Percentiles rank a stretch among this genome's conserved stretches.
Evolutionary conservation across 1,139 yeast species (phyloP).

Genomic region (Magnusiomyces tetraspermus): DNA sequence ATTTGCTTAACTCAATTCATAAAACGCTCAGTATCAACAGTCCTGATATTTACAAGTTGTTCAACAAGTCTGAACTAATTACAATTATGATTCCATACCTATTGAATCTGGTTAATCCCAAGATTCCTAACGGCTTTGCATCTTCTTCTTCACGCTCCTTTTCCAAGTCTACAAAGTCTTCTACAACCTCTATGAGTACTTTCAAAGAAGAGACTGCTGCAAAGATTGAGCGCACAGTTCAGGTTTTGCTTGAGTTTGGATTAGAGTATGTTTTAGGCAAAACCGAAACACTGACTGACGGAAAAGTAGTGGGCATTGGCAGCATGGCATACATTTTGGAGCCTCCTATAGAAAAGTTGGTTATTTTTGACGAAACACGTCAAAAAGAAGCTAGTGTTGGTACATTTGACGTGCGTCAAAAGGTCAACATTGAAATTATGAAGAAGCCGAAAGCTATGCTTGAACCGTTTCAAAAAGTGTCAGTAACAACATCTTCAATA

Average conservation of each 20-base stretch:
- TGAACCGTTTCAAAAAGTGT: constrained; percentile 1
- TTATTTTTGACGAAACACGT: constrained; percentile 21
- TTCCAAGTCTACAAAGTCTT: constrained; percentile 4
- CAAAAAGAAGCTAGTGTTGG: constrained; percentile 25
- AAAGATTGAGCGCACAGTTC: constrained; percentile 1
- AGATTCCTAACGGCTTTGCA: not conserved
- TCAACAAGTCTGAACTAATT: not conserved
- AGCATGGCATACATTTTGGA: constrained; percentile 21
- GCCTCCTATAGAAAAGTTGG: constrained; percentile 31
- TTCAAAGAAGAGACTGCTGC: not conserved
- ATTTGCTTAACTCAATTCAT: not conserved
- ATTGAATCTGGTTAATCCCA: not conserved
- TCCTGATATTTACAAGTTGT: not conserved
- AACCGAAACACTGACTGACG: constrained; percentile 1
- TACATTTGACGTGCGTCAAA: constrained; percentile 25
- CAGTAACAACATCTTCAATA: not conserved
- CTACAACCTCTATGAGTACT: not conserved
- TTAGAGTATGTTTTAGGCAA: constrained; percentile 6
- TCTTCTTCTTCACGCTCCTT: not conserved
- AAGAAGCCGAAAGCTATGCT: constrained; percentile 2
- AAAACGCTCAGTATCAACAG: not conserved
- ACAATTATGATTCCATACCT: not conserved
- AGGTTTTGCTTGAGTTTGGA: constrained; percentile 8
- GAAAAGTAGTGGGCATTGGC: constrained; percentile 16
- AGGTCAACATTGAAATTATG: constrained; percentile 19